phyloP scores from a whole-genome alignment of 2,329 filamentous ascomycete genomes.

The Penicillium sp. region DNA sequence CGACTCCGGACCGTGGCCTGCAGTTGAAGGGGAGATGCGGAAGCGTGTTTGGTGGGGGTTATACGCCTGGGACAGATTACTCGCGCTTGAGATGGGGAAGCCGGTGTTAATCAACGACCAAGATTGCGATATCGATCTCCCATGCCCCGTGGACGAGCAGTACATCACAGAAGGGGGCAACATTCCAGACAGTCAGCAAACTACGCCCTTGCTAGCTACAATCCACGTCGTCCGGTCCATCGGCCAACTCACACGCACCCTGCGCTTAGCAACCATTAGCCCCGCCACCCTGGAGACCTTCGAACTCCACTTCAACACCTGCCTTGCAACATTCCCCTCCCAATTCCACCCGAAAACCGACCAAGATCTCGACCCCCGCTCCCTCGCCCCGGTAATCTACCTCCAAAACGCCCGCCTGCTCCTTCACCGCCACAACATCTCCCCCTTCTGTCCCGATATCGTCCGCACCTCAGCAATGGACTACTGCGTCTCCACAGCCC shows the following conservation, averaged over 20 bases:
- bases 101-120: slow-evolving; percentile 81
- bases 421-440: slow-evolving; percentile 85
- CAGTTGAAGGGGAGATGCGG: slow-evolving; percentile 81
- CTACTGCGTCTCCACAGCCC: slow-evolving; percentile 69
- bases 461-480: slow-evolving; percentile 72
- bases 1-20: slow-evolving; percentile 70
- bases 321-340: slow-evolving; percentile 72
- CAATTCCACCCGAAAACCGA: slow-evolving; percentile 68
- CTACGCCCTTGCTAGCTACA: slow-evolving; percentile 72
- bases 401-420: slow-evolving; percentile 81
- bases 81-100: slow-evolving; percentile 76
- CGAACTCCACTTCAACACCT: slow-evolving; percentile 76
- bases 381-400: slow-evolving; percentile 72
- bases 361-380: slow-evolving; percentile 69
- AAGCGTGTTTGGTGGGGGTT: slow-evolving; percentile 91
- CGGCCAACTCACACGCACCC: slow-evolving; percentile 67
- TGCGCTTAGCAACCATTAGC: slow-evolving; percentile 67
- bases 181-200: slow-evolving; percentile 51
- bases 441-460: slow-evolving; percentile 65
- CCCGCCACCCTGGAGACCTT: slow-evolving; percentile 70
- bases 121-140: slow-evolving; percentile 82
- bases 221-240: slow-evolving; percentile 81
- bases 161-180: slow-evolving; percentile 51
- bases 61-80: slow-evolving; percentile 78
- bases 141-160: slow-evolving; percentile 77